Conservation (phyloP, 768 basidiomycete species). For the Mycena haematopus region DNA sequence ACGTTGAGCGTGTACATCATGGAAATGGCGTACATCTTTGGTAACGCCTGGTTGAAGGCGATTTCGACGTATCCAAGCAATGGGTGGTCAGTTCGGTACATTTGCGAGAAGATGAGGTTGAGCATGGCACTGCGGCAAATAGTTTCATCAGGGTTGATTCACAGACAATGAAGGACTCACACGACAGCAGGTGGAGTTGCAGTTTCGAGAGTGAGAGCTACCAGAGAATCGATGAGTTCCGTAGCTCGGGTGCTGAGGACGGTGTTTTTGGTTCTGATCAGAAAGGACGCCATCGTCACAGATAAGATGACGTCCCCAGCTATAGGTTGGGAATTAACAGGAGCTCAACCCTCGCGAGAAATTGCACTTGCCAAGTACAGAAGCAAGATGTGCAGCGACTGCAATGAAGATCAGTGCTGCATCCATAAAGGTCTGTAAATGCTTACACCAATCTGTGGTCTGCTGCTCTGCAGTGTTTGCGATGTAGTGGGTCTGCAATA, state of each 20-base stretch:
- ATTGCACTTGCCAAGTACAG: slow-evolving; percentile 11
- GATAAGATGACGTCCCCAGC: slow-evolving; percentile 21
- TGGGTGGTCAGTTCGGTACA: no score
- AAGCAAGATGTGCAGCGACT: slow-evolving; percentile 23
- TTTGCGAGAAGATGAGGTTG: slow-evolving; percentile 13
- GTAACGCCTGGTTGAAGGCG: slow-evolving; percentile 3
- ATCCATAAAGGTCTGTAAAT: neutral
- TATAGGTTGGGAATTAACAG: neutral
- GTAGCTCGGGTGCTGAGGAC: neutral
- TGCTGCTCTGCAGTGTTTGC: neutral
- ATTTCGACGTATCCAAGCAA: no score
- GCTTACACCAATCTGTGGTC: slow-evolving; percentile 18
- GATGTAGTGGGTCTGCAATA: slow-evolving; percentile 23
- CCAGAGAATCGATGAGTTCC: slow-evolving; percentile 1
- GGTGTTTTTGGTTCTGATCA: slow-evolving; percentile 3
- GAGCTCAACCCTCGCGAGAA: slow-evolving; percentile 1
- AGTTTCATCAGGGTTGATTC: neutral
- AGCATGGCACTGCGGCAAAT: slow-evolving; percentile 10
- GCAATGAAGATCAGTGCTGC: neutral
- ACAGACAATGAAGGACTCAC: slow-evolving; percentile 9
- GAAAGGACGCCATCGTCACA: slow-evolving; percentile 9
- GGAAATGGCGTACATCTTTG: slow-evolving; percentile 19
- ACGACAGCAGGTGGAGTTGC: slow-evolving; percentile 16
- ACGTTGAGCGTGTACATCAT: slow-evolving; percentile 21
- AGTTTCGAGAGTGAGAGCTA: slow-evolving; percentile 19